Evolutionary conservation across 805 yeast genomes (phyloP), one percentile per base, ranked within the genome.

Genomic region (Cyberlindnera meyerae): DNA sequence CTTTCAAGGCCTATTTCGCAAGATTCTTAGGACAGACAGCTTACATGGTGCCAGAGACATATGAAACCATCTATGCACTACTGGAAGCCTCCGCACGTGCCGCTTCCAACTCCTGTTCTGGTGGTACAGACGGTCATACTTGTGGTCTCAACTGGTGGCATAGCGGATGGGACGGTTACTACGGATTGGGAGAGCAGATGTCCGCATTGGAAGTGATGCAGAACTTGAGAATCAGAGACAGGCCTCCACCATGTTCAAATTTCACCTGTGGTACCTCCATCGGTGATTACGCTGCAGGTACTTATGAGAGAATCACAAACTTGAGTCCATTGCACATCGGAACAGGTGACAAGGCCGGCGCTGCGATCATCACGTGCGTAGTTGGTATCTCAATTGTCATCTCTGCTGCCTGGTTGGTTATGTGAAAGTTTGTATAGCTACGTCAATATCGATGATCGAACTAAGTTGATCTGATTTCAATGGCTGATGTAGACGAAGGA

Each of bases 161-260:
- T 8, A 65, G 66, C 2, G 77, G 75, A 14, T 83, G 82, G 79
- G 97, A 89, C 60, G 78, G 73, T 2, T 53, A 55, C 27, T 86
- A 74, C 51, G 96, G 97, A 3, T 68, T 90, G 24, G 97, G 97
- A 39, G 96, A 90, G 63, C 95, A 90, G 62, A 82, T 85, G 73
- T 64, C 80, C 24, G 96, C 96, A 0, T 62, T 88, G 43, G 97
- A 88, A 52, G 63, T 63, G 2, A 65, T 77, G 47, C 69, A 66
- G 18, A 71, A 68, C 33, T 52, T 71, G 8, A 48, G 52, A 28
- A 60, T 62, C 33, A 46, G 52, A 21, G 39, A 51, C 4, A 54
- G 54, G 50, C 70, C 72, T 3, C 70, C 74, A 24, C 96, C 96
- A 1, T 71, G 65, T 40, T 71, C 86, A 5, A 70, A 75, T 17